Evolutionary conservation across 2,329 filamentous ascomycete genomes (phyloP), one percentile per base, ranked within the genome.

Genomic region (Allantophomopsis cytisporea): DNA sequence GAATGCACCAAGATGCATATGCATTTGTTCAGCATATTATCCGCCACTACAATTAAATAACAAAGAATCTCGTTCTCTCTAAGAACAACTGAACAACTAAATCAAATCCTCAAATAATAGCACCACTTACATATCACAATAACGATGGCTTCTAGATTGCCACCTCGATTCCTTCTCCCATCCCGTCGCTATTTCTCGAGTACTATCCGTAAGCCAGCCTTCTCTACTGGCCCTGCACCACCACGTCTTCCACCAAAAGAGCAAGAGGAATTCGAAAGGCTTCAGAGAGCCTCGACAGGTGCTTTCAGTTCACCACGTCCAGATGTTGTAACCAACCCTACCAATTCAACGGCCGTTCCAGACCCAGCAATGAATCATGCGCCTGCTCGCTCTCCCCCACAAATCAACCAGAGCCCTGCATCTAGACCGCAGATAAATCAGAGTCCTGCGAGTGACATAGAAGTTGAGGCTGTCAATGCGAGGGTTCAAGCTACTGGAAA

Each of bases 261-360:
- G 50, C 88, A 95, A 65, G 84, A 87, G 57, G 75, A 93, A 47
- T 94, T 91, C 58, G 88, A 95, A 61, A 72, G 78, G 33, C 80
- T 96, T 4, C 87, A 95, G 56, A 75, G 75, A 50, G 68, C 70
- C 56, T 94, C 66, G 49, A 93, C 76, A 47, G 85, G 71, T 46
- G 91, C 63, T 45, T 95, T 74, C 62, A 91, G 65, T 64, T 91
- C 73, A 51, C 81, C 65, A 51, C 70, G 18, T 37, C 49, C 58
- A 16, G 58, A 54, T 7, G 47, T 62, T 2, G 50, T 60, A 5
- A 62, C 67, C 33, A 74, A 45, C 16, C 15, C 51, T 46, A 39
- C 38, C 39, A 15, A 30, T 35, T 18, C 36, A 6, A 13, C 38
- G 41, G 30, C 55, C 37, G 33, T 46, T 31, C 18, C 44, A 41